Conservation (phyloP, 768 basidiomycete genomes). For the Lactarius tabidus region DNA sequence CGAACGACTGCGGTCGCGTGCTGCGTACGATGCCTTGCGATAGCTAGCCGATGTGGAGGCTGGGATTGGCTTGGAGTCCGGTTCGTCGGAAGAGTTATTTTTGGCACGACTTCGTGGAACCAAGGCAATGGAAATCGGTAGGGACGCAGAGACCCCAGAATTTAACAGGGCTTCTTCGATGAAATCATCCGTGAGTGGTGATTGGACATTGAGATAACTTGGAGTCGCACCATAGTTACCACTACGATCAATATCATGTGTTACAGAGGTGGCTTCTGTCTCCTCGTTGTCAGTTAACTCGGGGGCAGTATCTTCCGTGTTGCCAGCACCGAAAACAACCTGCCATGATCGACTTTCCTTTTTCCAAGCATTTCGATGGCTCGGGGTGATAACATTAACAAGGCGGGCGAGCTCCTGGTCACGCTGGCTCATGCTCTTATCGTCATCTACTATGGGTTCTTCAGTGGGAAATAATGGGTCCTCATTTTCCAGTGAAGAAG, state of each 20-base stretch:
- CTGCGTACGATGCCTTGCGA: slow-evolving; percentile 61
- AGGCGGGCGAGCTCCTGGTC: slow-evolving; percentile 55
- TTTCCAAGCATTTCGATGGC: slow-evolving; percentile 69
- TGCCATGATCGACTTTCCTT: slow-evolving; percentile 62
- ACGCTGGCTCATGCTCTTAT: slow-evolving; percentile 34
- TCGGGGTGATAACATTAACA: slow-evolving; percentile 66
- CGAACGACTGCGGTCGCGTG: slow-evolving; percentile 58
- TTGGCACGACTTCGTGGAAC: slow-evolving; percentile 27
- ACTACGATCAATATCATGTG: slow-evolving; percentile 27
- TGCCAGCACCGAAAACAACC: slow-evolving; percentile 45
- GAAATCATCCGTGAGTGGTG: background rate
- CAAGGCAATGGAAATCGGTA: slow-evolving; percentile 58
- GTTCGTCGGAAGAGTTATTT: background rate
- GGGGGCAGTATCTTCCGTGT: slow-evolving; percentile 28
- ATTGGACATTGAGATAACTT: background rate
- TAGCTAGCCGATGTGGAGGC: slow-evolving; percentile 20
- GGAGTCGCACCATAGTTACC: slow-evolving; percentile 6
- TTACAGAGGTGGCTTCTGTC: slow-evolving; percentile 22
- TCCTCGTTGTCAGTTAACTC: slow-evolving; percentile 33
- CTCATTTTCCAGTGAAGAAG: slow-evolving; percentile 1
- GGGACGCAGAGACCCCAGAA: slow-evolving; percentile 44
- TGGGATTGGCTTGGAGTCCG: slow-evolving; percentile 29
- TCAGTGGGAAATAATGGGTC: background rate
- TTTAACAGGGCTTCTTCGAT: slow-evolving; percentile 4
- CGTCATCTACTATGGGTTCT: slow-evolving; percentile 21